Conservation (phyloP, 257 asterid species). For the Solanum rostratum region DNA sequence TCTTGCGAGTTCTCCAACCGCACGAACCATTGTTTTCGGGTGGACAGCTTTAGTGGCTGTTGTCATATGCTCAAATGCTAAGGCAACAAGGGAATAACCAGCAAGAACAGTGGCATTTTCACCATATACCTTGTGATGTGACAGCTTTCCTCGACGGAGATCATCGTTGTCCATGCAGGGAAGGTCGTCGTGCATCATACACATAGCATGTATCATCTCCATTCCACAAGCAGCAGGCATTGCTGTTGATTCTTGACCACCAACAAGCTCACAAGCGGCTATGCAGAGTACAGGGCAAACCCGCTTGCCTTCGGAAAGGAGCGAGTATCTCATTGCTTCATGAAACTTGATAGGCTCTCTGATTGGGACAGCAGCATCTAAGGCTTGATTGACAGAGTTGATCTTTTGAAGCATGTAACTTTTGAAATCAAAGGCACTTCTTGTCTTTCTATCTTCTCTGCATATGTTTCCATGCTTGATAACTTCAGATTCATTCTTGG, state of each 20-base stretch:
- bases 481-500: neutral
- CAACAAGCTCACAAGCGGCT: conserved; percentile 57
- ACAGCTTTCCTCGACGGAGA: conserved; percentile 43
- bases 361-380: conserved; percentile 23
- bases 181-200: conserved; percentile 56
- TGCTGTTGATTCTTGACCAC: conserved; percentile 32
- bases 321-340: conserved; percentile 54
- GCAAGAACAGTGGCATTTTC: conserved; percentile 40
- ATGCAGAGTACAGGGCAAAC: conserved; percentile 46
- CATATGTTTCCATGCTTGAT: neutral
- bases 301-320: conserved; percentile 58
- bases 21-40: conserved; percentile 19
- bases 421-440: conserved; percentile 13
- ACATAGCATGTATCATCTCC: conserved; percentile 60
- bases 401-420: conserved; percentile 32
- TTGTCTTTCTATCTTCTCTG: neutral
- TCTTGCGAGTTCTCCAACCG: conserved; percentile 31
- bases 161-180: conserved; percentile 63
- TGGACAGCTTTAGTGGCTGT: conserved; percentile 21
- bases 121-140: conserved; percentile 44
- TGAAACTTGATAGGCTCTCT: conserved; percentile 31
- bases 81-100: conserved; percentile 44
- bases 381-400: conserved; percentile 28
- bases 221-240: conserved; percentile 59
- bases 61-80: conserved; percentile 36